Base-by-base conservation (phyloP, 306 rosid genomes). In the Benincasa hispida region DNA sequence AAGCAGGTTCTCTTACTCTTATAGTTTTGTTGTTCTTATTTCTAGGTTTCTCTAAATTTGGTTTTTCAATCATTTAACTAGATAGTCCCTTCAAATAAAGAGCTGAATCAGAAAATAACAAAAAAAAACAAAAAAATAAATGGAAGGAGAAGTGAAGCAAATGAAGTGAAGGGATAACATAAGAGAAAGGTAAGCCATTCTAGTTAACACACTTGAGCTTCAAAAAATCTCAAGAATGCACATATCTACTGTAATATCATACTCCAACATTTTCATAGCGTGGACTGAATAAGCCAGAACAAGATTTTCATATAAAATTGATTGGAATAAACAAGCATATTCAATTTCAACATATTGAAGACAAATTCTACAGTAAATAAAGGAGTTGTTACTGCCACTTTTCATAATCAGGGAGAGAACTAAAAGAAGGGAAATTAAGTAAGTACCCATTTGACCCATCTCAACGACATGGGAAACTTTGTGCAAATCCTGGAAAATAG, bases 391-490 rank as follows among this genome's bases (percentile, higher is more conserved):
- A 28, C 10, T 15, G 37, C 18, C 18, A 32, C 14, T 37, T 66
- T 8, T 66, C 74, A 67, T 5, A 24, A 57, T 11, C 55, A 68
- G 19, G 19, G 30, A 57, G 17, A 57, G 35, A 25, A 13, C 19
- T 1, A 42, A 2, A 68, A 72, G 13, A 47, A 72, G 5, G 15
- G 13, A 10, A 56, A 57, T 72, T 79, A 61, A 24, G 47, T 37
- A 58, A 24, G 35, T 89, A 92, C 98, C 93, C 86, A 93, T 90
- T 82, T 82, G 92, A 76, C 91, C 94, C 77, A 93, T 93, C 88
- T 93, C 98, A 77, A 93, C 88, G 65, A 93, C 91, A 87, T 83
- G 78, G 8, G 98, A 87, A 21, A 72, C 87, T 84, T 88, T 93
- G 47, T 84, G 81, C 86, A 93, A 83, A 79, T 91, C 91, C 83